phyloP scores from a whole-genome alignment of 352 stramenopile species.

The Nothophytophthora sp. region DNA sequence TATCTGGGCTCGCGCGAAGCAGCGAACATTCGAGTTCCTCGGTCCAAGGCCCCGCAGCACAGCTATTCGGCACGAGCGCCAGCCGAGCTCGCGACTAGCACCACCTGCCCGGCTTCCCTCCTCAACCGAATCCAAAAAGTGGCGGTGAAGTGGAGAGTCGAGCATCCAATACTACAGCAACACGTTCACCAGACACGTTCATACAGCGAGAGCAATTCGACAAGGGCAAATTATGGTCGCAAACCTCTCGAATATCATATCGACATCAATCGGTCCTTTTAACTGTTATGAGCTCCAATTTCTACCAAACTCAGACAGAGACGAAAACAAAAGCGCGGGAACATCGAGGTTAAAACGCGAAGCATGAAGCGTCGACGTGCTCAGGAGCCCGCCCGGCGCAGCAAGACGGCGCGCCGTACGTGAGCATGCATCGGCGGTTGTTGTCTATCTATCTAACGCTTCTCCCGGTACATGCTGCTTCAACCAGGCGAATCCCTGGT shows the following conservation, averaged over 20 bases:
- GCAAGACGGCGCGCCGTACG: constrained; percentile 44
- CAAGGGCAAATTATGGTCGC: too few relatives aligned
- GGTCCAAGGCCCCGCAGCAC: constrained; percentile 14
- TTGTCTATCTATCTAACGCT: not conserved
- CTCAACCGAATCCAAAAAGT: not conserved
- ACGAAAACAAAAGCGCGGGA: constrained; percentile 24
- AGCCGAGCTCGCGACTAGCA: too few relatives aligned
- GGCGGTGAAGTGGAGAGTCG: not conserved
- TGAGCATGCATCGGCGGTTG: not conserved
- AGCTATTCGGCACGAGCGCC: constrained; percentile 14
- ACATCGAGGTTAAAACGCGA: not conserved
- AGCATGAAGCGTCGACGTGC: constrained; percentile 43
- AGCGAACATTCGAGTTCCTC: constrained; percentile 22
- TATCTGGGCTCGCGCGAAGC: constrained; percentile 13
- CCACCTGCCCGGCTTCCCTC: too few relatives aligned
- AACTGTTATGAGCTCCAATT: not conserved
- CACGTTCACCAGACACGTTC: too few relatives aligned
- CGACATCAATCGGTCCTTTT: too few relatives aligned
- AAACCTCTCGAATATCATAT: too few relatives aligned
- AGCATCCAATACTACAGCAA: too few relatives aligned
- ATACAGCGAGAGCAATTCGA: too few relatives aligned
- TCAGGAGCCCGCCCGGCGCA: constrained; percentile 19
- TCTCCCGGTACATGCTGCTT: not conserved
- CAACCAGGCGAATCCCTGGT: constrained; percentile 27
- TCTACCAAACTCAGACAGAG: too few relatives aligned